Evolutionary conservation across 352 stramenopile species (phyloP), one percentile per base, ranked within the genome.

Genomic region (Phytophthora litchii): DNA sequence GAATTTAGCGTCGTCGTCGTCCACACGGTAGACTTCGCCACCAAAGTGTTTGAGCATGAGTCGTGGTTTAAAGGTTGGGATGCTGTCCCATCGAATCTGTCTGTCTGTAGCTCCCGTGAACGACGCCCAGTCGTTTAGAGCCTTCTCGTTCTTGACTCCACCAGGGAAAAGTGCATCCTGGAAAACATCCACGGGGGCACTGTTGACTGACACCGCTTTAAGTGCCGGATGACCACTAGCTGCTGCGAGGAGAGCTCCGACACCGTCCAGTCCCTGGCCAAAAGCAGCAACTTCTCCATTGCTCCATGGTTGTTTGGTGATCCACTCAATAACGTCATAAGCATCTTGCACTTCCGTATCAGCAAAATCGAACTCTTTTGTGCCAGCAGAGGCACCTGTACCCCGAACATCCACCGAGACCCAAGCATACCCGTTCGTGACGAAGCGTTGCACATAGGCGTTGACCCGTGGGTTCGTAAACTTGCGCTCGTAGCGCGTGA

Each of bases 1-100:
- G 50, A 92, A 76, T 61, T 90, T 87, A 6, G 74, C 72, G 10
- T 76, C 64, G 60, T 89, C 74, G 32, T 87, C 71, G 53, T 94
- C 76, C 51, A 94, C 85, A n/a, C 70, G 71, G 68, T 90, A 90
- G n/a, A 94, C 76, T 56, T 86, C 83, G 19, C 85, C 85, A 45
- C 85, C 85, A 65, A 94, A 94, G 62, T 90, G 72, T 44, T 89
- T 91, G 67, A 94, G 86, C 85, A 94, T 94, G 13, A 92, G 66
- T 12, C 85, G 77, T 35, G 82, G 69, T 67, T 91, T 91, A 42
- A 94, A 72, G 27, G 77, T 78, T 11, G 85, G 85, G 61, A 94
- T 91, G 10, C 70, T 55, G 53, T 77, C 66, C 85, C 85, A 94
- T 17, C 83, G 83, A 41, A 84, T 80, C 62, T 94, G 83, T 13